Conservation (phyloP, 2,329 filamentous ascomycete species). For the Fusarium veterinarium region DNA sequence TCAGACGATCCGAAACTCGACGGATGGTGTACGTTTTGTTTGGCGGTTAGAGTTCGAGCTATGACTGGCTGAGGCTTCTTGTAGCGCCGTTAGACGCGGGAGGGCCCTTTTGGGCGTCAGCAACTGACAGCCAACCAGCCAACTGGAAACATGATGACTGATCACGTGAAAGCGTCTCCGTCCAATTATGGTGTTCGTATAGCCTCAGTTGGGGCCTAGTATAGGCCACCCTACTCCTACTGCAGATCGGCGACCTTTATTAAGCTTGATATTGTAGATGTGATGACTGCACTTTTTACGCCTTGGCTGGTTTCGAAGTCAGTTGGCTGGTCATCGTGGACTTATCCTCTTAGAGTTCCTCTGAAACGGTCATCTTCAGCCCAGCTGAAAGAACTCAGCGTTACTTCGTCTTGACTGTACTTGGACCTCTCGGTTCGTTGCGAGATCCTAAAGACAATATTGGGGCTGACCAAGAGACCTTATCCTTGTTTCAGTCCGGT, state of each 20-base stretch:
- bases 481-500: conserved; percentile 21
- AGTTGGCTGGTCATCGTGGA: conserved; percentile 2
- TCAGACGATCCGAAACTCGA: conserved; percentile 29
- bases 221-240: conserved; percentile 2
- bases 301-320: conserved; percentile 32
- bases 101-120: conserved; percentile 26
- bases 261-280: conserved; percentile 15
- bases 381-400: conserved; percentile 26
- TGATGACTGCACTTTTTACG: conserved; percentile 1
- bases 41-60: conserved; percentile 40
- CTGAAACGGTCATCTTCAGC: conserved; percentile 8
- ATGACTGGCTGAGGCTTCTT: conserved; percentile 39
- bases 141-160: background rate
- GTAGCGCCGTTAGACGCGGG: conserved; percentile 38
- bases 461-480: conserved; percentile 2
- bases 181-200: conserved; percentile 27
- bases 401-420: conserved; percentile 6
- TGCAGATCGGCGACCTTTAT: conserved; percentile 28
- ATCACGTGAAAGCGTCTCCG: conserved; percentile 22
- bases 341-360: conserved; percentile 10
- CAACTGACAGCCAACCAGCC: conserved; percentile 31
- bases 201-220: conserved; percentile 26
- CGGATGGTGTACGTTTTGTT: conserved; percentile 29
- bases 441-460: conserved; percentile 20
- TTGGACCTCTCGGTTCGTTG: conserved; percentile 26